These are phyloP conservation scores for Aspergillus bridgeri DNA, from an alignment of 495 filamentous ascomycete species.

Conservation along the genomic window DNA sequence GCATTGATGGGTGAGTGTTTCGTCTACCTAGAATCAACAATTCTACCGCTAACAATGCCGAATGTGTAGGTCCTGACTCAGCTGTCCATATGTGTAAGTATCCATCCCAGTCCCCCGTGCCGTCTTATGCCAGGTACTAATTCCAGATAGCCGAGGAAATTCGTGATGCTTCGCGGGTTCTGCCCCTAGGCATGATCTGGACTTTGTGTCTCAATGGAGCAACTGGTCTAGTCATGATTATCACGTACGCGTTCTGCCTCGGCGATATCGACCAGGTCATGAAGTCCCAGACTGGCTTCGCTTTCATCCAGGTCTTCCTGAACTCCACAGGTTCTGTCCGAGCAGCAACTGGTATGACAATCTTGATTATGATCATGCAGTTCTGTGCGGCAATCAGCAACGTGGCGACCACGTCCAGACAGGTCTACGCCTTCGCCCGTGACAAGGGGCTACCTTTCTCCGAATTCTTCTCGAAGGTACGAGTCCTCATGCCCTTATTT, in stretches of 20 bases:
- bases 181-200: conserved; percentile 39
- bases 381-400: conserved; percentile 29
- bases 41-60: background rate
- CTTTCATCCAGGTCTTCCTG: conserved; percentile 30
- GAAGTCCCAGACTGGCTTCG: conserved; percentile 25
- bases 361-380: conserved; percentile 29
- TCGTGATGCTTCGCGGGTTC: conserved; percentile 31
- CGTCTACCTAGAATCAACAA: no score
- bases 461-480: conserved; percentile 30
- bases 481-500: background rate
- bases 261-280: conserved; percentile 35
- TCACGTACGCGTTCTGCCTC: conserved; percentile 41
- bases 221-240: conserved; percentile 36
- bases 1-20: conserved; percentile 31
- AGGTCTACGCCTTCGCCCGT: conserved; percentile 45
- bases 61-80: conserved; percentile 4
- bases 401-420: conserved; percentile 36
- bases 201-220: conserved; percentile 31
- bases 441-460: conserved; percentile 43
- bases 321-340: conserved; percentile 18
- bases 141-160: conserved; percentile 42
- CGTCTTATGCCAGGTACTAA: no score
- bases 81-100: conserved; percentile 23
- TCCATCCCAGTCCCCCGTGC: no score
- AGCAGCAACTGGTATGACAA: conserved; percentile 26